A percentile compares a stretch with the other conserved stretches of the same genome.
These are phyloP conservation scores for Trichoderma hamatum DNA, from an alignment of 2,329 filamentous ascomycete genomes.

Conservation along the genomic window DNA sequence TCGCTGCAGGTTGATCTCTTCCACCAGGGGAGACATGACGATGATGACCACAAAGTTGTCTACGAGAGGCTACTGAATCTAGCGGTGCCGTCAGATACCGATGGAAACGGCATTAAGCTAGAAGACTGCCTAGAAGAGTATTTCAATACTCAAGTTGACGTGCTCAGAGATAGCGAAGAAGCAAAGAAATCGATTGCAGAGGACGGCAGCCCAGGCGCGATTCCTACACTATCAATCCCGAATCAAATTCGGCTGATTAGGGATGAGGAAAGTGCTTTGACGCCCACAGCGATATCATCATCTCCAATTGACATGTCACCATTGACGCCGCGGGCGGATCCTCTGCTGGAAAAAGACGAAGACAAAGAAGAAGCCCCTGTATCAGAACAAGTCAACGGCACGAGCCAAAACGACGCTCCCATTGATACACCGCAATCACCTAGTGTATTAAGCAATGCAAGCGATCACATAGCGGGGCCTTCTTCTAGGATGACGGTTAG, in stretches of 20 bases:
- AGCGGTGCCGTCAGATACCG: conserved; percentile 77
- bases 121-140: conserved; percentile 93
- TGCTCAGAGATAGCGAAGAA: conserved; percentile 70
- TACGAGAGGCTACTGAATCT: conserved; percentile 90
- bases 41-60: conserved; percentile 91
- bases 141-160: conserved; percentile 92
- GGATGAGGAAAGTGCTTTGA: conserved; percentile 37
- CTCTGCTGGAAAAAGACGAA: conserved; percentile 2
- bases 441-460: background rate
- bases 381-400: conserved; percentile 10
- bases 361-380: background rate
- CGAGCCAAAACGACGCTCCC: background rate
- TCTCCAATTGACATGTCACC: conserved; percentile 40
- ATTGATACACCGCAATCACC: background rate
- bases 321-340: conserved; percentile 23
- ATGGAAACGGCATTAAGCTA: conserved; percentile 72
- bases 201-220: conserved; percentile 34
- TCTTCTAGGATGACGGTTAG: conserved; percentile 38
- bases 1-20: conserved; percentile 94
- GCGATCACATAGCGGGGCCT: background rate
- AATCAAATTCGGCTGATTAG: conserved; percentile 43
- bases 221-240: conserved; percentile 35
- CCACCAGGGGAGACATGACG: conserved; percentile 82
- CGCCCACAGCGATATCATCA: conserved; percentile 40
- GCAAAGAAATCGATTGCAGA: conserved; percentile 49